Conservation (phyloP, 2,329 filamentous ascomycete genomes). For the Lachnellula arida region DNA sequence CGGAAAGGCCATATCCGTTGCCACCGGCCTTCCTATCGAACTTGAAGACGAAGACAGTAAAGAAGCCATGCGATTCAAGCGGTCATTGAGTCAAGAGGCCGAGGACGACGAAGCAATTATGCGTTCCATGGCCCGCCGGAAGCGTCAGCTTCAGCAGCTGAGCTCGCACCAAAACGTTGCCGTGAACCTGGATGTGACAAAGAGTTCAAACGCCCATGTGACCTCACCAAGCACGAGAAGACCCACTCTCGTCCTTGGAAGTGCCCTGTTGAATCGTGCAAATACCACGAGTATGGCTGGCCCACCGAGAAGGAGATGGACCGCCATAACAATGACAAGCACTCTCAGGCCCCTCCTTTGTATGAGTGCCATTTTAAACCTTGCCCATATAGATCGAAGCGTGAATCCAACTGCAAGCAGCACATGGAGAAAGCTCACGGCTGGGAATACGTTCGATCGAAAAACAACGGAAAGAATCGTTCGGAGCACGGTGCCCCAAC, state of each 20-base stretch:
- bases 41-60: constrained; percentile 42
- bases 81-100: constrained; percentile 62
- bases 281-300: constrained; percentile 86
- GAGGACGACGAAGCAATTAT: constrained; percentile 78
- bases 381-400: constrained; percentile 92
- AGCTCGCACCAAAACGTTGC: constrained; percentile 76
- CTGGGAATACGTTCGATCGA: constrained; percentile 86
- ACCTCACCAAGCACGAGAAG: constrained; percentile 97
- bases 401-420: constrained; percentile 95
- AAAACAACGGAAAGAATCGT: constrained; percentile 72
- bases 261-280: constrained; percentile 76
- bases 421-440: constrained; percentile 97
- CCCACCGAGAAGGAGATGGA: constrained; percentile 97
- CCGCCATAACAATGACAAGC: constrained; percentile 94
- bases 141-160: constrained; percentile 84
- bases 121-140: constrained; percentile 91
- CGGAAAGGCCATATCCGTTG: constrained; percentile 74
- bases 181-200: constrained; percentile 74
- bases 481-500: constrained; percentile 39
- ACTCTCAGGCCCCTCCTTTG: constrained; percentile 73
- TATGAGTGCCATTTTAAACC: constrained; percentile 78
- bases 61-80: constrained; percentile 53
- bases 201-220: constrained; percentile 94
- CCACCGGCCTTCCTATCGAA: constrained; percentile 63
- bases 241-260: constrained; percentile 97